Conservation (phyloP, 495 filamentous ascomycete genomes). For the Penicillium fimorum region DNA sequence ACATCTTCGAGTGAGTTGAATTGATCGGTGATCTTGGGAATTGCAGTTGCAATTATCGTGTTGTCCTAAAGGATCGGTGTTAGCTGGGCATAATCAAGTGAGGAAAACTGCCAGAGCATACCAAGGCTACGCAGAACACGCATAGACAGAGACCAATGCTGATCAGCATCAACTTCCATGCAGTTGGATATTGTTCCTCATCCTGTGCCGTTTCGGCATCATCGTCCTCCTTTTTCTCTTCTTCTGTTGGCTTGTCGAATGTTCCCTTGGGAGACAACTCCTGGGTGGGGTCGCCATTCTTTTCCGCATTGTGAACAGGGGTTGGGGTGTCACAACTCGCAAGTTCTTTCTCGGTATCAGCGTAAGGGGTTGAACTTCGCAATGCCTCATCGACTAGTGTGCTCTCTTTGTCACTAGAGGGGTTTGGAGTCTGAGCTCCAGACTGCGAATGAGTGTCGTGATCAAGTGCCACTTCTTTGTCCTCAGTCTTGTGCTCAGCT, state of each 20-base stretch:
- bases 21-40: conserved; percentile 77
- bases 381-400: conserved; percentile 21
- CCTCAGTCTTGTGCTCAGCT: background rate
- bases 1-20: conserved; percentile 75
- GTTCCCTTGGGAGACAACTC: conserved; percentile 10
- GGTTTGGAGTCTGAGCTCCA: conserved; percentile 10
- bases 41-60: conserved; percentile 82
- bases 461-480: conserved; percentile 1
- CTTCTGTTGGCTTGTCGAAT: conserved; percentile 13
- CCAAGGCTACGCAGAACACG: conserved; percentile 65
- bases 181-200: conserved; percentile 48
- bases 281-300: conserved; percentile 1
- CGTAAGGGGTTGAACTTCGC: background rate
- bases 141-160: conserved; percentile 59
- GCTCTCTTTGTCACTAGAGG: conserved; percentile 30
- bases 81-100: background rate
- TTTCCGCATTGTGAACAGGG: background rate
- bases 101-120: conserved; percentile 26
- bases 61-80: conserved; percentile 49
- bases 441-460: conserved; percentile 10
- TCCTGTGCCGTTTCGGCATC: conserved; percentile 29
- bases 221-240: conserved; percentile 9
- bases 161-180: conserved; percentile 54
- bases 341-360: conserved; percentile 16
- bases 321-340: background rate